Conservation (phyloP, 2,329 filamentous ascomycete genomes). For the Chalara sp. region DNA sequence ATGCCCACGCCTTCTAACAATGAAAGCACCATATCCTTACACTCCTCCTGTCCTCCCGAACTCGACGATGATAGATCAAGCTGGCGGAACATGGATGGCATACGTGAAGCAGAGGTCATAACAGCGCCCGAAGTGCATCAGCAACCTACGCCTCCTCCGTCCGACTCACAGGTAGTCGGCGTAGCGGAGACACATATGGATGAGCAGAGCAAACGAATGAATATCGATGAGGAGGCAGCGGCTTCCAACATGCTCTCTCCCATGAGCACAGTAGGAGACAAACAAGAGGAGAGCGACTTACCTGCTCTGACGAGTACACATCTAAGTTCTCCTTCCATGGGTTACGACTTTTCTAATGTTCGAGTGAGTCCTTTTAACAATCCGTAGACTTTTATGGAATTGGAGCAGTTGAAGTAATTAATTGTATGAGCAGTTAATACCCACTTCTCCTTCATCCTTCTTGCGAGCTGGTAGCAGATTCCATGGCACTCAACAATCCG, state of each 20-base stretch:
- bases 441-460: conserved; percentile 77
- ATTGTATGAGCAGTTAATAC: conserved; percentile 37
- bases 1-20: conserved; percentile 29
- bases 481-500: conserved; percentile 84
- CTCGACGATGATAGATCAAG: conserved; percentile 30
- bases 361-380: conserved; percentile 41
- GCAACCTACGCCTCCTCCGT: conserved; percentile 21
- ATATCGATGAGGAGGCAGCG: conserved; percentile 31
- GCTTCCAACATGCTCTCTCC: conserved; percentile 26
- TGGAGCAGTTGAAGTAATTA: conserved; percentile 3
- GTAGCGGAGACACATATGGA: conserved; percentile 25
- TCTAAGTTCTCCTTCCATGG: conserved; percentile 37
- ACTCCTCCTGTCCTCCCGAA: conserved; percentile 35
- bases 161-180: conserved; percentile 14
- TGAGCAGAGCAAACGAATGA: conserved; percentile 32
- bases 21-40: conserved; percentile 18
- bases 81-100: conserved; percentile 26
- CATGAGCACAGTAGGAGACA: conserved; percentile 31
- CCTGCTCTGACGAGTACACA: conserved; percentile 23
- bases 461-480: conserved; percentile 85
- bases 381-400: background rate
- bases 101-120: conserved; percentile 21
- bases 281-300: conserved; percentile 29
- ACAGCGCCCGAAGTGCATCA: conserved; percentile 22
- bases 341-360: conserved; percentile 47